Evolutionary conservation across 345 rosid genomes (phyloP), one percentile per base, ranked within the genome.

Genomic region (Anacardium occidentale): DNA sequence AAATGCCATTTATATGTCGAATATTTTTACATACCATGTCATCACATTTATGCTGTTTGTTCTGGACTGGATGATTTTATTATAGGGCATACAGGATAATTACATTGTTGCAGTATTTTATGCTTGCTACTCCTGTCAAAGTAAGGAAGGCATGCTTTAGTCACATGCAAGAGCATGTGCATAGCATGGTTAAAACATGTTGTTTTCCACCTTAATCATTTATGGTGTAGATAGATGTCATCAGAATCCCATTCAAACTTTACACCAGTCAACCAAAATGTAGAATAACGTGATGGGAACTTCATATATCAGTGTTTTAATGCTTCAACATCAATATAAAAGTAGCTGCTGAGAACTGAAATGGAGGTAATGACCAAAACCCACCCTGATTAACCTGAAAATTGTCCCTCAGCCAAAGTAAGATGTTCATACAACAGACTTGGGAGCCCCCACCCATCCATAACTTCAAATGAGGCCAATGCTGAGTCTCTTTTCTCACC

Each of bases 81-180:
- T 24, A 57, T 25, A 42, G 59, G 2, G 8, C 1, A 22, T 7
- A 7, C 18, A n/a, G 58, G 66, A 70, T 32, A 29, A n/a, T 70
- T 70, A 66, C 29, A 60, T 60, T 25, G 44, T 45, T 57, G 58
- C 26, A 1, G 9, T 3, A 17, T 7, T 4, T 18, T n/a, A 20
- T n/a, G 21, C 20, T 1, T 14, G 32, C 52, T 14, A 64, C 44
- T 7, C 7, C 40, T 0, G 20, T 10, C 5, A 34, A 50, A 25
- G 15, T 56, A 42, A 20, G n/a, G 53, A 67, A 52, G 37, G 21
- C 7, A 55, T 26, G 57, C 42, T 13, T 3, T 45, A 18, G 17
- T 70, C 57, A 70, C 73, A 70, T 70, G 73, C 65, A 25, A 59
- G n/a, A 58, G 34, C 73, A 70, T 45, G 73, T 45, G 15, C 64